phyloP scores from a whole-genome alignment of 371 early-diverging fungal genomes.

The Apophysomyces elegans region DNA sequence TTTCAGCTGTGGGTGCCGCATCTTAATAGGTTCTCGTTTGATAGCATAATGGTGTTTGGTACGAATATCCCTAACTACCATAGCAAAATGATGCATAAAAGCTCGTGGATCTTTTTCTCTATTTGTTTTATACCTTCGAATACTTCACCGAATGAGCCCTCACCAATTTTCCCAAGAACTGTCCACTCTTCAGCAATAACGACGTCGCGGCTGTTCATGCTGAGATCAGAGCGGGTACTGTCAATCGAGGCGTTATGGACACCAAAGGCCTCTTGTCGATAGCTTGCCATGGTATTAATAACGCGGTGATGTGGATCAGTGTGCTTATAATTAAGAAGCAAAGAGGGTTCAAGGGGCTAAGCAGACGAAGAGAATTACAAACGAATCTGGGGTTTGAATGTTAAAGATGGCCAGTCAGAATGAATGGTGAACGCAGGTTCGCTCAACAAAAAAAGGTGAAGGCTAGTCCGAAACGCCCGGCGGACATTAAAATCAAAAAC shows the following conservation, averaged over 20 bases:
- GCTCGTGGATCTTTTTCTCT: not conserved
- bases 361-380: not conserved
- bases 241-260: slow-evolving; percentile 33
- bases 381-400: not conserved
- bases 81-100: no score
- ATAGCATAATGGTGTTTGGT: slow-evolving; percentile 53
- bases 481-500: no score
- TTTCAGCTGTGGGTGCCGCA: slow-evolving; percentile 51
- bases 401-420: not conserved
- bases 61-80: no score
- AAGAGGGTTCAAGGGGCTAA: not conserved
- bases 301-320: slow-evolving; percentile 7
- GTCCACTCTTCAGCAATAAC: slow-evolving; percentile 59
- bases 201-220: slow-evolving; percentile 44
- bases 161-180: slow-evolving; percentile 64
- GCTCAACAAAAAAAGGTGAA: no score
- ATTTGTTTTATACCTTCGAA: slow-evolving; percentile 51
- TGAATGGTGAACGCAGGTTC: no score
- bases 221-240: slow-evolving; percentile 39
- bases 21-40: slow-evolving; percentile 53
- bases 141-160: slow-evolving; percentile 71
- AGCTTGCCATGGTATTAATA: slow-evolving; percentile 18
- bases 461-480: no score
- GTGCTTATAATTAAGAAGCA: not conserved
- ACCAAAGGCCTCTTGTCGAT: slow-evolving; percentile 20